phyloP scores from a whole-genome alignment of 2,329 filamentous ascomycete species.

The Sclerotinia sclerotiorum region DNA sequence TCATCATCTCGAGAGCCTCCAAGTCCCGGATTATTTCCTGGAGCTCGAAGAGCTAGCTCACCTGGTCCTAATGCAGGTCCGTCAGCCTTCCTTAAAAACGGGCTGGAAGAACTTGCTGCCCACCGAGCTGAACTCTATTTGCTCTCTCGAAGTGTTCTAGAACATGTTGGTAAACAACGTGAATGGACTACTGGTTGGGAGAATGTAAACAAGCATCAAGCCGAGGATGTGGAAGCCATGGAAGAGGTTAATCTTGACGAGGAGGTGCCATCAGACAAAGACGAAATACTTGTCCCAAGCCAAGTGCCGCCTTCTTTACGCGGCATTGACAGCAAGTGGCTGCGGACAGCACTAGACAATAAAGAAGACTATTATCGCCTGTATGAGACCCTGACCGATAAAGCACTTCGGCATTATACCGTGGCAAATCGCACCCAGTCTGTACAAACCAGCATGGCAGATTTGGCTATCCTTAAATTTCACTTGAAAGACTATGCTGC shows the following conservation, averaged over 20 bases:
- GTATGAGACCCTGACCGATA: constrained; percentile 78
- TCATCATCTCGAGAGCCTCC: constrained; percentile 47
- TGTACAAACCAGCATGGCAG: constrained; percentile 74
- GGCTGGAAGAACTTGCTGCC: constrained; percentile 79
- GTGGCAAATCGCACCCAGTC: constrained; percentile 77
- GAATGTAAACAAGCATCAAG: constrained; percentile 50
- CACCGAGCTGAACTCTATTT: constrained; percentile 79
- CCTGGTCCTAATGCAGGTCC: constrained; percentile 45
- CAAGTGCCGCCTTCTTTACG: constrained; percentile 35
- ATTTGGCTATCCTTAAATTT: constrained; percentile 83
- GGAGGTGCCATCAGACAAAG: constrained; percentile 19
- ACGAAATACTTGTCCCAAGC: background rate
- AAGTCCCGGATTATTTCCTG: constrained; percentile 56
- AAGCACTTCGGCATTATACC: constrained; percentile 78
- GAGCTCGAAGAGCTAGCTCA: constrained; percentile 44
- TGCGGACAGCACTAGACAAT: constrained; percentile 61
- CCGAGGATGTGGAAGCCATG: constrained; percentile 45
- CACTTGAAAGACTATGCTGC: constrained; percentile 69
- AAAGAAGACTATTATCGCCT: constrained; percentile 63
- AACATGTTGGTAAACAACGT: constrained; percentile 67
- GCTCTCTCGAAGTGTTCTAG: constrained; percentile 76
- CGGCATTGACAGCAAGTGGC: constrained; percentile 56
- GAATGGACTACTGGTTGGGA: constrained; percentile 79
- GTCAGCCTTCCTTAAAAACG: constrained; percentile 56
- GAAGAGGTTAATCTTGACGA: constrained; percentile 57